Evolutionary conservation across 768 basidiomycete species (phyloP).

Genomic region (Tulasnella sp.): DNA sequence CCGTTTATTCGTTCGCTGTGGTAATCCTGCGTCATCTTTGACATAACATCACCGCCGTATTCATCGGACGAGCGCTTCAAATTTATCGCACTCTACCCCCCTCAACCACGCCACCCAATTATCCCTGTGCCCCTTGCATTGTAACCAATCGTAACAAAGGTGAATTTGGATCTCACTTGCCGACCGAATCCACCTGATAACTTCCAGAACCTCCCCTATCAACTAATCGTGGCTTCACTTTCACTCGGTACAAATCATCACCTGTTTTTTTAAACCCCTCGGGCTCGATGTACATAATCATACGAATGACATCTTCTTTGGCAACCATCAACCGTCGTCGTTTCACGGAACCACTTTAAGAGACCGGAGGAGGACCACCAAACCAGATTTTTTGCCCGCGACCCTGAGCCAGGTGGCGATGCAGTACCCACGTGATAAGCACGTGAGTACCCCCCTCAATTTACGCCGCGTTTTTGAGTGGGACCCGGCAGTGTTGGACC

Average conservation of each 20-base stretch:
- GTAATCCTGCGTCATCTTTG: not conserved
- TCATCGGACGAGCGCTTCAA: not conserved
- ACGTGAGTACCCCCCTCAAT: not conserved
- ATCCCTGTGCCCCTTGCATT: not conserved
- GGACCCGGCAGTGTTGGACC: not conserved
- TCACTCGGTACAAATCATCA: not conserved
- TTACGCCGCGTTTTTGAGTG: not conserved
- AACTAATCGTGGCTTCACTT: not conserved
- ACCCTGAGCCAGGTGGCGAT: not conserved
- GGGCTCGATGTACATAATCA: not conserved
- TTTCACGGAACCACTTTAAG: not conserved
- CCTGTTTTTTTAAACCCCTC: not conserved
- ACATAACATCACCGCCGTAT: not conserved
- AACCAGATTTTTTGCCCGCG: not conserved
- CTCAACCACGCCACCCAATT: not conserved
- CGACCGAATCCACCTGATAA: not conserved
- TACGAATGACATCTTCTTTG: no score
- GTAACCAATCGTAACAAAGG: not conserved
- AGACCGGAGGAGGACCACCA: not conserved
- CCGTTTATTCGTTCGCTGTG: not conserved
- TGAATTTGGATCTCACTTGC: not conserved
- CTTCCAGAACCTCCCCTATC: slow-evolving; percentile 1
- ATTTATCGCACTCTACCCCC: not conserved
- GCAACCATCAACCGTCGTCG: not conserved
- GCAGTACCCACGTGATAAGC: not conserved